Evolutionary conservation across 805 yeast species (phyloP), one percentile per base, ranked within the genome.

Genomic region (Diddensiella transvaalensis): DNA sequence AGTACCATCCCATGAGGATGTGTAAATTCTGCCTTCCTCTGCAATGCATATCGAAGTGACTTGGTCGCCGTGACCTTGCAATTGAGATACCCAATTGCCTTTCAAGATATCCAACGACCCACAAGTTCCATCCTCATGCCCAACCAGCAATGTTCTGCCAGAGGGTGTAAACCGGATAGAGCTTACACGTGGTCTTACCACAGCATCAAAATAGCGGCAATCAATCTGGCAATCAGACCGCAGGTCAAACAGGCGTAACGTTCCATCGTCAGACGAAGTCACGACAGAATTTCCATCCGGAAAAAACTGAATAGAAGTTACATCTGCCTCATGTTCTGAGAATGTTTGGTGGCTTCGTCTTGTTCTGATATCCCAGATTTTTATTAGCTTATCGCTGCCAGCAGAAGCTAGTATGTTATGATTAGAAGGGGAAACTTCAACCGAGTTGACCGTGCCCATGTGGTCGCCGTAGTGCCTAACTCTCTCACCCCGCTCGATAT

Each of bases 1-100:
- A 3, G 90, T 80, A 4, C 81, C 66, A 61, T 87, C 96, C 85
- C 95, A 83, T 1, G 91, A 83, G 1, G 86, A 83, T 1, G 96
- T 85, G 48, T 83, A 81, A 6, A 89, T 74, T 0, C 84, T 89
- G 19, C 96, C 96, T 64, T 87, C 87, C 0, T 13, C 21, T 6
- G 43, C 43, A 23, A 40, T 22, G 21, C 43, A 26, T 13, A 40
- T 23, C 4, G 43, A 79, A 44, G 81, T 79, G 6, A 85, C 75
- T 41, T 82, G 72, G 53, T 78, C 79, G 8, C 68, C 60, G 57
- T 86, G 93, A 0, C 85, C 87, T 23, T 80, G 82, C 44, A 87
- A 61, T 17, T 76, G 70, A 0, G 87, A 89, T 4, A 87, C 78
- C 13, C 84, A 67, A 47, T 78, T 80, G 11, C 79, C 80, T 48